These are phyloP conservation scores for Zygoascus biomembranicola DNA, from an alignment of 805 yeast genomes.

Conservation along the genomic window DNA sequence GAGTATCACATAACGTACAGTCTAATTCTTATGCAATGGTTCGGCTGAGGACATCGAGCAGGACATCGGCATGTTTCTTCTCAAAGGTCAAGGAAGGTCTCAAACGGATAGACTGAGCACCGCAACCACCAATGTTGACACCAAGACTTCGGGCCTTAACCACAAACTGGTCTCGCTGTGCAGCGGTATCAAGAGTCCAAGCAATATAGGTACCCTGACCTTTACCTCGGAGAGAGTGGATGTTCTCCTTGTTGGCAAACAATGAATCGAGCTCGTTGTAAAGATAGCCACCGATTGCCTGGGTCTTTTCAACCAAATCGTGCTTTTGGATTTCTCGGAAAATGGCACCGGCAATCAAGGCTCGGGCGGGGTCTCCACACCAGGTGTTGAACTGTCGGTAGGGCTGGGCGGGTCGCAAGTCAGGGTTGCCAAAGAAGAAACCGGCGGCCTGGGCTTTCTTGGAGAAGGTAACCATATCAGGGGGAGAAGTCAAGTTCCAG, in stretches of 20 bases:
- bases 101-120: slow-evolving; percentile 66
- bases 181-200: slow-evolving; percentile 54
- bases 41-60: slow-evolving; percentile 40
- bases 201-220: slow-evolving; percentile 73
- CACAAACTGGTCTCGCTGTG: slow-evolving; percentile 55
- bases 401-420: slow-evolving; percentile 64
- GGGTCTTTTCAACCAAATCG: slow-evolving; percentile 48
- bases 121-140: slow-evolving; percentile 80
- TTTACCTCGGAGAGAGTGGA: slow-evolving; percentile 60
- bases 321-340: slow-evolving; percentile 54
- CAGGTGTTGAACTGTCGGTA: slow-evolving; percentile 90
- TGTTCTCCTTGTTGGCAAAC: slow-evolving; percentile 39
- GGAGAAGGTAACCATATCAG: slow-evolving; percentile 80
- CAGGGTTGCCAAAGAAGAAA: slow-evolving; percentile 69
- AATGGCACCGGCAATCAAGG: slow-evolving; percentile 68
- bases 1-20: not conserved
- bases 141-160: slow-evolving; percentile 53
- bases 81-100: slow-evolving; percentile 76
- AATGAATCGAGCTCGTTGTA: slow-evolving; percentile 41
- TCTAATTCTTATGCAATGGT: slow-evolving; percentile 1
- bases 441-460: slow-evolving; percentile 89
- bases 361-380: slow-evolving; percentile 87
- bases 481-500: slow-evolving; percentile 64
- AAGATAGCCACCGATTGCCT: slow-evolving; percentile 59
- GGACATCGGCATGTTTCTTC: slow-evolving; percentile 68